Evolutionary conservation across 2,329 filamentous ascomycete genomes (phyloP), one percentile per base, ranked within the genome.

Genomic region (Teratosphaeriaceae sp.): DNA sequence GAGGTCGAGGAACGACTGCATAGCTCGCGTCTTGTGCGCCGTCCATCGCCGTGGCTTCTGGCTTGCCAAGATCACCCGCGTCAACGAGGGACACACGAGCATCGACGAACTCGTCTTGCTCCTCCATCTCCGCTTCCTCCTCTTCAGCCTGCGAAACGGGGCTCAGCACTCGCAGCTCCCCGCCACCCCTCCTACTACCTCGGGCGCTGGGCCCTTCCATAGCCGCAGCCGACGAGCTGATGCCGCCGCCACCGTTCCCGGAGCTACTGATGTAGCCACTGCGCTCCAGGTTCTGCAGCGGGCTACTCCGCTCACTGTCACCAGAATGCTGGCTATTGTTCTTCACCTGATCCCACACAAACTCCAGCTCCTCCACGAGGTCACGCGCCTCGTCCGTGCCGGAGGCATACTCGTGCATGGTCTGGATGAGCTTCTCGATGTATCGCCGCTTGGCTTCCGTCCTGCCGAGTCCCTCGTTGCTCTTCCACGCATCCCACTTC

Each of bases 281-380:
- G 52, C 50, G 65, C 46, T 50, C 65, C 54, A 56, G 43, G 16
- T 52, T 48, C 47, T 55, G 50, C 38, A 59, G 27, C 20, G 59
- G 59, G 30, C 50, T 55, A 8, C 54, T 58, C 19, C 55, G 48
- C 33, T 62, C 59, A 27, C 39, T 41, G 42, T 50, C 38, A n/a
- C 38, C 50, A 19, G 52, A 55, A 39, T 57, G 56, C 40, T 61
- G 57, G 15, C 54, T 58, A 38, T 65, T 96, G 54, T 84, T 84
- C 65, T 92, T 94, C 56, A 98, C 90, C 64, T 97, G 92, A 55
- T 96, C 88, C 92, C 92, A 98, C 29, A 98, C 90, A 58, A 97
- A 98, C 67, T 98, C 92, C n/a, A 98, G 78, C 65, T 98, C 92
- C 8, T 82, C 76, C 27, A 97, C 89, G 29, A 98, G 75, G 65